Evolutionary conservation across 805 yeast genomes (phyloP).

Genomic region (Metschnikowia hibisci): DNA sequence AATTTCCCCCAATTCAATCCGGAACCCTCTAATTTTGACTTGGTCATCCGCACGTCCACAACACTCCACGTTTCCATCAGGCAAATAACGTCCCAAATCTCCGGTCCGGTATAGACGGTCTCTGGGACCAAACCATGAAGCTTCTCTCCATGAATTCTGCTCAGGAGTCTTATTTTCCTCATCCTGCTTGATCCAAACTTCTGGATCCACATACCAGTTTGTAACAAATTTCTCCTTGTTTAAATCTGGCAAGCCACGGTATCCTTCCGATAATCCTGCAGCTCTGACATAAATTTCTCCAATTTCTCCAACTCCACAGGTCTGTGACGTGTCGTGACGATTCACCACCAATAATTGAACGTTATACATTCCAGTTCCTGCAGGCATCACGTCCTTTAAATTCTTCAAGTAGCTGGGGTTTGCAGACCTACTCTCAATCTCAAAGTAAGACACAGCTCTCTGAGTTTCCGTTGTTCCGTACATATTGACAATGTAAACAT

Average conservation of each 20-base stretch:
- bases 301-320: slow-evolving; percentile 98
- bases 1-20: slow-evolving; percentile 97
- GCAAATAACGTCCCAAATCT: slow-evolving; percentile 92
- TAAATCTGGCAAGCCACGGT: slow-evolving; percentile 84
- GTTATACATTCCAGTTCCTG: slow-evolving; percentile 95
- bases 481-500: slow-evolving; percentile 91
- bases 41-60: slow-evolving; percentile 99
- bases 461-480: slow-evolving; percentile 99
- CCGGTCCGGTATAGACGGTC: slow-evolving; percentile 97
- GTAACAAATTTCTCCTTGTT: slow-evolving; percentile 83
- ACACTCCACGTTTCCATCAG: slow-evolving; percentile 97
- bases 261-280: slow-evolving; percentile 96
- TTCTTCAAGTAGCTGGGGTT: slow-evolving; percentile 74
- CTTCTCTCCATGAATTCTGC: slow-evolving; percentile 62
- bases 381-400: slow-evolving; percentile 95
- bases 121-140: slow-evolving; percentile 86
- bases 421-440: slow-evolving; percentile 66
- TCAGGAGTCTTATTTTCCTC: slow-evolving; percentile 36
- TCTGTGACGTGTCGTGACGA: slow-evolving; percentile 79
- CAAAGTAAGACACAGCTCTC: slow-evolving; percentile 93
- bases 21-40: slow-evolving; percentile 96
- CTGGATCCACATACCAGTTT: slow-evolving; percentile 81
- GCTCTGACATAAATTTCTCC: slow-evolving; percentile 99
- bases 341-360: slow-evolving; percentile 94
- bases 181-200: slow-evolving; percentile 60